Evolutionary conservation across 192 early-diverging fungal genomes (phyloP).

Genomic region (Backusella australiensis): DNA sequence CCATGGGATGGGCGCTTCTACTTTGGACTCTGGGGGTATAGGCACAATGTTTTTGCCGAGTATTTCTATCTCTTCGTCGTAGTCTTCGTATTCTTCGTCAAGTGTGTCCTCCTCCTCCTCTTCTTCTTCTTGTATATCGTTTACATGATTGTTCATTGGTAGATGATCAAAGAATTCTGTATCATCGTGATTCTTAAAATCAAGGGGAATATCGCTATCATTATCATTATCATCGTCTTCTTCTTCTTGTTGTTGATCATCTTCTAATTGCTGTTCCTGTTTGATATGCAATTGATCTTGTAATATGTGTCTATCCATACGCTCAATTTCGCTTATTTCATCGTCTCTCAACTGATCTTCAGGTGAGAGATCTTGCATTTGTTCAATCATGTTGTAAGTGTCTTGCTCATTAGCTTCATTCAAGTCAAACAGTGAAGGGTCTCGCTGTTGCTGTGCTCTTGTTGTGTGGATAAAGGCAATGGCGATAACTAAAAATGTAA

Average conservation of each 20-base stretch:
- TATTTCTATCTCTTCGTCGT: not conserved
- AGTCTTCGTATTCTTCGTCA: not conserved
- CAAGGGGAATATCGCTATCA: not conserved
- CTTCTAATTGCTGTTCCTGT: not conserved
- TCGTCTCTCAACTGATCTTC: not conserved
- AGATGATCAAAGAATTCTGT: not conserved
- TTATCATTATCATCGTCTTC: not conserved
- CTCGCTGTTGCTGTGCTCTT: not conserved
- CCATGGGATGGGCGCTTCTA: not conserved
- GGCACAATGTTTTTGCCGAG: not conserved
- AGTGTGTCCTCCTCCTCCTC: not conserved
- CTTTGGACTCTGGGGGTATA: not conserved
- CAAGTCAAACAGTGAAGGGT: slow-evolving; percentile 1
- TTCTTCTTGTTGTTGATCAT: not conserved
- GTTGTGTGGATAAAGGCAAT: not conserved
- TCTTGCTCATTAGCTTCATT: not conserved
- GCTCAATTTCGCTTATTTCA: slow-evolving; percentile 10
- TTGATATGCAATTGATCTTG: not conserved
- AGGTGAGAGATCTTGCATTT: not conserved
- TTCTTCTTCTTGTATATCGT: not conserved
- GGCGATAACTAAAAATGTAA: not conserved
- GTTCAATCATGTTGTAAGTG: not conserved
- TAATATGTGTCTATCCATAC: slow-evolving; percentile 1
- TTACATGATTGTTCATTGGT: not conserved
- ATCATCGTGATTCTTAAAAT: not conserved